phyloP scores from a whole-genome alignment of 495 filamentous ascomycete genomes.

The Penicillium coprophilum region DNA sequence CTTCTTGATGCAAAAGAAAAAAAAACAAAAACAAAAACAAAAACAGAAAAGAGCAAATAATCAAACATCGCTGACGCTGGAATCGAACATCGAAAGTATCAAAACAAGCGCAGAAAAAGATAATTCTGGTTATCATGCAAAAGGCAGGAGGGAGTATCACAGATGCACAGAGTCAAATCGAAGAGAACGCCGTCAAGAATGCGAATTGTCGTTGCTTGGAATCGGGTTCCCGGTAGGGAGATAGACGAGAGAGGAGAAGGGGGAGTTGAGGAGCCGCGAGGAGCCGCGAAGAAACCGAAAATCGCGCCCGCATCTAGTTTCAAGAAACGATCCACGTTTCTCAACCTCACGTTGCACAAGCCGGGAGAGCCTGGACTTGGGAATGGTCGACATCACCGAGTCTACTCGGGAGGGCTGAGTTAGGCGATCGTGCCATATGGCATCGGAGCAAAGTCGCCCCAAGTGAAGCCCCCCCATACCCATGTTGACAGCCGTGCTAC shows the following conservation, averaged over 20 bases:
- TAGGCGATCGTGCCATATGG: conserved; percentile 61
- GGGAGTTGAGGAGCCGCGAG: background rate
- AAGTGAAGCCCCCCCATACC: conserved; percentile 70
- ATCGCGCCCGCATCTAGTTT: background rate
- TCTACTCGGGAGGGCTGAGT: conserved; percentile 16
- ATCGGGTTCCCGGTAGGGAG: conserved; percentile 16
- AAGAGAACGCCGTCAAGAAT: conserved; percentile 53
- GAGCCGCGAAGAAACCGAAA: conserved; percentile 4
- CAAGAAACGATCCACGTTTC: conserved; percentile 24
- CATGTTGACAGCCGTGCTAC: conserved; percentile 65
- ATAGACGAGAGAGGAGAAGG: conserved; percentile 1
- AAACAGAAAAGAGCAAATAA: background rate
- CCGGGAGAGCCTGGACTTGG: conserved; percentile 9
- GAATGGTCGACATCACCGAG: conserved; percentile 18
- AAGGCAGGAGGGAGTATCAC: conserved; percentile 52
- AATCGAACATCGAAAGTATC: conserved; percentile 29
- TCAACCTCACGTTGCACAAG: conserved; percentile 4
- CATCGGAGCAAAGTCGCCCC: conserved; percentile 60
- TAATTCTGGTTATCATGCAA: conserved; percentile 43
- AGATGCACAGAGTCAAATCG: conserved; percentile 41
- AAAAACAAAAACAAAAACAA: conserved; percentile 17
- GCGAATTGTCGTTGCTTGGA: conserved; percentile 45
- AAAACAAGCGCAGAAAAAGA: conserved; percentile 28
- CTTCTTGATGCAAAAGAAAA: conserved; percentile 48
- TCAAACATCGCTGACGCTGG: conserved; percentile 41